Conservation (phyloP, 1,284 basidiomycete genomes). For the Pseudozyma tsukubaensis region DNA sequence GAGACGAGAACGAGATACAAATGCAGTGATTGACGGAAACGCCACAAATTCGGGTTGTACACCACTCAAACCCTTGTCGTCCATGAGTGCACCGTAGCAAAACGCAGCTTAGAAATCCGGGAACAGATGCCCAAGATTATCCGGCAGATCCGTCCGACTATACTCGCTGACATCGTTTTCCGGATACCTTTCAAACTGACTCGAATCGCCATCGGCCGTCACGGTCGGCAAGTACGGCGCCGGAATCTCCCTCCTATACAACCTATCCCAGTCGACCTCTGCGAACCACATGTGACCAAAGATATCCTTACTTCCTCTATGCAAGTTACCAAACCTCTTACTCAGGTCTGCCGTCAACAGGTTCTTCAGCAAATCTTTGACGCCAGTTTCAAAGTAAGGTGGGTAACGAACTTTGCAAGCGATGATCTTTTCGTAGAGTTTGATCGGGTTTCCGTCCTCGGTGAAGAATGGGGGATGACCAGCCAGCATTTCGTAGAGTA, state of each 20-base stretch:
- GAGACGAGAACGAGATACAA: no score
- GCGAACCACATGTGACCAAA: slow-evolving; percentile 96
- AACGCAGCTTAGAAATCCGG: slow-evolving; percentile 57
- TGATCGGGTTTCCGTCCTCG: slow-evolving; percentile 76
- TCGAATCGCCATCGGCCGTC: slow-evolving; percentile 69
- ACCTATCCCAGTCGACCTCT: slow-evolving; percentile 92
- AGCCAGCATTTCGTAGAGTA: slow-evolving; percentile 75
- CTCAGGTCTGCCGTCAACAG: slow-evolving; percentile 90
- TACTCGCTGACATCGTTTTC: slow-evolving; percentile 66
- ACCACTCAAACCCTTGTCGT: no score
- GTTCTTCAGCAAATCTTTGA: slow-evolving; percentile 87
- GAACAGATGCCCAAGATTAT: slow-evolving; percentile 61
- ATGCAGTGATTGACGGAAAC: no score
- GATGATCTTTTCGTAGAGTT: slow-evolving; percentile 94
- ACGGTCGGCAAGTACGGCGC: slow-evolving; percentile 88
- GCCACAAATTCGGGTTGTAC: no score
- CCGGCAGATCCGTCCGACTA: slow-evolving; percentile 52
- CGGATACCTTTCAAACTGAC: slow-evolving; percentile 64
- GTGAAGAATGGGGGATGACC: slow-evolving; percentile 68
- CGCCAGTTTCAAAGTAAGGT: slow-evolving; percentile 81
- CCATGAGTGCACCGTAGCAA: no score
- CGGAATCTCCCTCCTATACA: slow-evolving; percentile 86
- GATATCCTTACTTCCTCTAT: slow-evolving; percentile 91
- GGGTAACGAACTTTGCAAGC: slow-evolving; percentile 90
- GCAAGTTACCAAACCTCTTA: slow-evolving; percentile 91